These are phyloP conservation scores for Cyberlindnera samutprakarnensis DNA, from an alignment of 805 yeast species.

Conservation along the genomic window DNA sequence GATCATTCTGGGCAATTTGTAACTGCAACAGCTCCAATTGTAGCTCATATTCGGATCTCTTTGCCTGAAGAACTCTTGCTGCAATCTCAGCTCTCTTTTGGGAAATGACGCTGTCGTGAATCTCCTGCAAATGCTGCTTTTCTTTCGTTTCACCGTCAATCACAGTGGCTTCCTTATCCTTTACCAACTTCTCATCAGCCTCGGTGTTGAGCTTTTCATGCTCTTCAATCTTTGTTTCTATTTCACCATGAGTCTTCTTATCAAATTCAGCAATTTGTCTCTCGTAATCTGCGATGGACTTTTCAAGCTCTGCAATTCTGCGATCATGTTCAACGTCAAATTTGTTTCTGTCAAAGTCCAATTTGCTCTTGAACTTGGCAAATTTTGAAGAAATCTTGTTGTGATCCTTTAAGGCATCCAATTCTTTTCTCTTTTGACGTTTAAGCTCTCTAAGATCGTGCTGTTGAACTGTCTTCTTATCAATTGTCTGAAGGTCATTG, in stretches of 20 bases:
- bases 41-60: slow-evolving; percentile 20
- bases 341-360: slow-evolving; percentile 17
- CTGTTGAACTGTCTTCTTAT: slow-evolving; percentile 20
- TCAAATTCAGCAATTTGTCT: slow-evolving; percentile 16
- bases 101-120: slow-evolving; percentile 14
- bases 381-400: slow-evolving; percentile 19
- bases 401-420: slow-evolving; percentile 20
- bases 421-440: slow-evolving; percentile 19
- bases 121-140: slow-evolving; percentile 10
- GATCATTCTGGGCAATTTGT: slow-evolving; percentile 18
- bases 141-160: slow-evolving; percentile 13
- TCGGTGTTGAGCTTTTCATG: slow-evolving; percentile 9
- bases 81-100: slow-evolving; percentile 20
- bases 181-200: slow-evolving; percentile 16
- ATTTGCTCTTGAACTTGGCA: slow-evolving; percentile 20
- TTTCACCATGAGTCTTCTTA: slow-evolving; percentile 16
- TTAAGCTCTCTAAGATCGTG: slow-evolving; percentile 17
- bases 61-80: slow-evolving; percentile 21
- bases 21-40: slow-evolving; percentile 17
- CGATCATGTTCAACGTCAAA: slow-evolving; percentile 12
- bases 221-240: slow-evolving; percentile 10
- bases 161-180: slow-evolving; percentile 12
- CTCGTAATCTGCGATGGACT: slow-evolving; percentile 15
- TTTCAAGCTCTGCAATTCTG: slow-evolving; percentile 16
- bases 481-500: slow-evolving; percentile 14